phyloP scores from a whole-genome alignment of 768 basidiomycete genomes.

The Lentinula aciculospora region DNA sequence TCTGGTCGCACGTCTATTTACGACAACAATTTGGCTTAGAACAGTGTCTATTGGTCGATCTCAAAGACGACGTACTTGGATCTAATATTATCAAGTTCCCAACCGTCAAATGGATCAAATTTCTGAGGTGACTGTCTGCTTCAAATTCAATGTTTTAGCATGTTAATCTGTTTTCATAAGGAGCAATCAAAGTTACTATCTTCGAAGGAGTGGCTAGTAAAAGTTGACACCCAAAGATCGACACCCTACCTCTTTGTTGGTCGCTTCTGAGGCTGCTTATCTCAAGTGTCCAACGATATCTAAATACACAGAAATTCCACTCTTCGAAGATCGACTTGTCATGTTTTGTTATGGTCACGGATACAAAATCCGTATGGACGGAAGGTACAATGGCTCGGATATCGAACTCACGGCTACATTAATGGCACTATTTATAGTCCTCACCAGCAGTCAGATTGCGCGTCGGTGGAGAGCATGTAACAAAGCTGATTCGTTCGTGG shows the following conservation, averaged over 20 bases:
- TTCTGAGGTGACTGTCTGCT: slow-evolving; percentile 21
- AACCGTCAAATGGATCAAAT: slow-evolving; percentile 37
- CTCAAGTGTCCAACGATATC: neutral
- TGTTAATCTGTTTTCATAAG: slow-evolving; percentile 25
- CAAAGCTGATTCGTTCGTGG: slow-evolving; percentile 16
- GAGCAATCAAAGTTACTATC: slow-evolving; percentile 51
- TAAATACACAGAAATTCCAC: slow-evolving; percentile 52
- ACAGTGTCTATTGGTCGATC: neutral
- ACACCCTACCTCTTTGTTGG: slow-evolving; percentile 71
- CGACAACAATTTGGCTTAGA: neutral
- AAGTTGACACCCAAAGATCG: slow-evolving; percentile 51
- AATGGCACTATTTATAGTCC: slow-evolving; percentile 28
- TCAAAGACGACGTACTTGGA: neutral
- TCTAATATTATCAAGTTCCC: too few species aligned
- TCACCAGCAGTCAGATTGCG: slow-evolving; percentile 53
- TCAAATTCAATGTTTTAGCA: too few species aligned
- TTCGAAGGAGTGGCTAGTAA: slow-evolving; percentile 71
- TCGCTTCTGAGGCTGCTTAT: slow-evolving; percentile 14
- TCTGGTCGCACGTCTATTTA: neutral
- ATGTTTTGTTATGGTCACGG: slow-evolving; percentile 62
- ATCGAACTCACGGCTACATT: slow-evolving; percentile 9
- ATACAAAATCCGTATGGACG: slow-evolving; percentile 69
- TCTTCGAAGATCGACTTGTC: slow-evolving; percentile 48
- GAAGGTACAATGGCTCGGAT: slow-evolving; percentile 47
- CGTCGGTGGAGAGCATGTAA: slow-evolving; percentile 71